Conservation (phyloP, 768 basidiomycete genomes). For the Leucogyrophana mollusca region DNA sequence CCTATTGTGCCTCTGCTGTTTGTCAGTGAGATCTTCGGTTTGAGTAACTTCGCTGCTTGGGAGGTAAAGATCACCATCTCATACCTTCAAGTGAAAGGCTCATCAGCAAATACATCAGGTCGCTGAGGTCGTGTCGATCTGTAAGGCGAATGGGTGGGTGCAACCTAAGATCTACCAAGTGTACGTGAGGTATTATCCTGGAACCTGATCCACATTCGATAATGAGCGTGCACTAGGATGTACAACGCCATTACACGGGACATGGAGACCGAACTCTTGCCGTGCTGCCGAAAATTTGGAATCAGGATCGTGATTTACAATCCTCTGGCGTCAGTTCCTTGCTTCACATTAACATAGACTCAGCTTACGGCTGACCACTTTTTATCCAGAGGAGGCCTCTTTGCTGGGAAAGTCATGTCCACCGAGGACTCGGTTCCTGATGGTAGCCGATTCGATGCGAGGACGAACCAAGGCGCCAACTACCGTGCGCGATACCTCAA, state of each 20-base stretch:
- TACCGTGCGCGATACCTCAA: conserved; percentile 33
- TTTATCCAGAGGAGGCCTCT: conserved; percentile 34
- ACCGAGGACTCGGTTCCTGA: conserved; percentile 17
- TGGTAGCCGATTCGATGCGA: conserved; percentile 29
- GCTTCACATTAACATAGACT: not conserved
- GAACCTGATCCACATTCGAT: not conserved
- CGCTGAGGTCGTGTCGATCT: conserved; percentile 33
- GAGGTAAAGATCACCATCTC: conserved; percentile 19
- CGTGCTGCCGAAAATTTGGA: conserved; percentile 32
- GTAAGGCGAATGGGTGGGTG: conserved; percentile 33
- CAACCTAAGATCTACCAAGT: conserved; percentile 35
- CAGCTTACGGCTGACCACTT: not conserved
- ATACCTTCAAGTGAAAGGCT: not conserved
- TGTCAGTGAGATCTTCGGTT: conserved; percentile 31
- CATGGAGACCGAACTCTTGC: conserved; percentile 34
- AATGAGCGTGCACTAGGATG: conserved; percentile 18
- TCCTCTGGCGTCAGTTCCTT: conserved; percentile 29
- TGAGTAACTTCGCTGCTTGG: conserved; percentile 38
- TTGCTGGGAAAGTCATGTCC: conserved; percentile 30
- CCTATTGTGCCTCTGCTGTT: not conserved
- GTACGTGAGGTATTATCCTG: conserved; percentile 7
- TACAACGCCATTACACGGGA: conserved; percentile 35
- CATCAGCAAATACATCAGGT: conserved; percentile 17
- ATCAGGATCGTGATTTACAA: conserved; percentile 32
- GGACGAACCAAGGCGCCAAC: conserved; percentile 25